Base-by-base conservation (phyloP, 129 eudicot species). In the Mikania micrantha region DNA sequence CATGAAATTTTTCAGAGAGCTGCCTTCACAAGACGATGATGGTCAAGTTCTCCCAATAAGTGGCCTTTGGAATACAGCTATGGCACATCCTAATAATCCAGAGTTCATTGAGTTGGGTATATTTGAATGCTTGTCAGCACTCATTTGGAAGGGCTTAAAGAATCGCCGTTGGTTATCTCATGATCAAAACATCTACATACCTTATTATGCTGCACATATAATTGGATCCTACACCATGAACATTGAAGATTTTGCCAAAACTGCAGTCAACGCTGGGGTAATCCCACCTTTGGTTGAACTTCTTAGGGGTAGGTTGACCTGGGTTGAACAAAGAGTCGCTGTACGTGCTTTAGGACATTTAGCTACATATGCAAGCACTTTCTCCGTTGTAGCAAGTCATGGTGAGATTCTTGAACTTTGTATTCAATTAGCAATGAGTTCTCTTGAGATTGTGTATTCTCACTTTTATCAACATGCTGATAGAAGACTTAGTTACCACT, bases 141-240 rank as follows among this genome's bases (percentile, higher is more conserved):
- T 94, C 44, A 94, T 94, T 34, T 94, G 95, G 88, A 94, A 89
- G 61, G 99, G 99, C 70, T 40, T 94, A 34, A 89, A 89, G 67
- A 94, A 94, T 53, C 95, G 95, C 15, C 87, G 99, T 3, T 94
- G 99, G 99, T 80, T 94, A 47, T 77, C 95, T 58, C 99, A 87
- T 65, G 99, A 94, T 67, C 99, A 94, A 59, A 94, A 94, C 73
- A 87, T 89, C 16, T 94, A 94, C 64, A 94, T 94, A 69, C 96
- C 99, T 19, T 94, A 94, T 67, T 94, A 94, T 60, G 99, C 99
- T 8, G 99, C 99, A 1, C 99, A 94, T 44, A 94, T 94, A 54
- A 94, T 94, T 28, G 99, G 99, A 42, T 94, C 99, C 27, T 94
- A 94, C 76, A 94, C 99, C 53, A 94, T 94, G 99, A 94, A 94